These are phyloP conservation scores for Lactarius indigo DNA, from an alignment of 768 basidiomycete species.

Conservation along the genomic window DNA sequence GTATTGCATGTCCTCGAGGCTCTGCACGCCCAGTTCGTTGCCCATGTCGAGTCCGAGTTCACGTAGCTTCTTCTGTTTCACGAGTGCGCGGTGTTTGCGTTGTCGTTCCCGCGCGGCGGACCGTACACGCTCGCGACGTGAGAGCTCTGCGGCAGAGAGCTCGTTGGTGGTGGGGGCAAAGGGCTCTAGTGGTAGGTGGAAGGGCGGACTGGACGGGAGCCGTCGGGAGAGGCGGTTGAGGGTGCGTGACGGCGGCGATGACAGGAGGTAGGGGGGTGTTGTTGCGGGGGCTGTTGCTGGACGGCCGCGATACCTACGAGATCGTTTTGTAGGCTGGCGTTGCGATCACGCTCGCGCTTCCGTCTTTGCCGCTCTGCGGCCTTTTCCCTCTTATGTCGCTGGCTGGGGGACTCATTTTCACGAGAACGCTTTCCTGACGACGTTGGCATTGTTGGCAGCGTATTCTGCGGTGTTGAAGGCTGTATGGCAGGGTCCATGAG, in stretches of 20 bases:
- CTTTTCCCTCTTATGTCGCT: conserved; percentile 78
- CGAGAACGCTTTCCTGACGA: conserved; percentile 54
- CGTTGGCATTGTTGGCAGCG: conserved; percentile 24
- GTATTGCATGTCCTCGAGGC: conserved; percentile 66
- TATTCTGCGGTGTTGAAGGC: conserved; percentile 19
- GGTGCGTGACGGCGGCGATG: conserved; percentile 18
- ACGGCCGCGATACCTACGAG: conserved; percentile 29
- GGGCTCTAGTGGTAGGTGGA: conserved; percentile 32
- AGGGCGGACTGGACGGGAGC: conserved; percentile 15
- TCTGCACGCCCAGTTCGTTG: conserved; percentile 53
- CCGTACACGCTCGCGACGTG: conserved; percentile 66
- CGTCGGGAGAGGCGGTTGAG: conserved; percentile 16
- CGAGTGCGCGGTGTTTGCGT: conserved; percentile 72
- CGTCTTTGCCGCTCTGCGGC: conserved; percentile 81
- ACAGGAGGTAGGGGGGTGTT: conserved; percentile 18
- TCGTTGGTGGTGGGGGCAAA: conserved; percentile 38
- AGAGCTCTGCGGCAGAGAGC: conserved; percentile 60
- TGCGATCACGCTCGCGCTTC: conserved; percentile 70
- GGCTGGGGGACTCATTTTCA: conserved; percentile 70
- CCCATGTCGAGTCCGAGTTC: conserved; percentile 82
- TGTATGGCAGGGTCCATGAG: conserved; percentile 27
- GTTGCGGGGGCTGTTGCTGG: conserved; percentile 26
- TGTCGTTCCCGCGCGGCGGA: conserved; percentile 78
- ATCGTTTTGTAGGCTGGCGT: conserved; percentile 34
- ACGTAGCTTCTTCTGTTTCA: conserved; percentile 78